Conservation (phyloP, 2,329 filamentous ascomycete genomes). For the Tolypocladium nubicola region DNA sequence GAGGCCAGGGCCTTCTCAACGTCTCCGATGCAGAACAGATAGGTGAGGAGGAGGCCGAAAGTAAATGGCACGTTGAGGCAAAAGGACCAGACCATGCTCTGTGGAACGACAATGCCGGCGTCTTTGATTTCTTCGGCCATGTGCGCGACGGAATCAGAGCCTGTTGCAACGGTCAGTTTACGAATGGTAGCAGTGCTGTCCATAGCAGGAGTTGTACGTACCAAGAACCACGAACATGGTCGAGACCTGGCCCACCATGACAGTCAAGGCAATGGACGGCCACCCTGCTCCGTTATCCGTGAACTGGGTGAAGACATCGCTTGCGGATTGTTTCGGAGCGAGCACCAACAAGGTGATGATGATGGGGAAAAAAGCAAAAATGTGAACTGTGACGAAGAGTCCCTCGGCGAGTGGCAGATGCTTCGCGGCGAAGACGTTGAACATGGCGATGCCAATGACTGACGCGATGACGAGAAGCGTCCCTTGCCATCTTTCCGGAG, state of each 20-base stretch:
- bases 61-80: slow-evolving; percentile 10
- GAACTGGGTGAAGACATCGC: slow-evolving; percentile 5
- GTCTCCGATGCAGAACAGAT: slow-evolving; percentile 11
- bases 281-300: slow-evolving; percentile 6
- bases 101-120: slow-evolving; percentile 8
- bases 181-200: no score
- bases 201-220: not conserved
- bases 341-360: slow-evolving; percentile 5
- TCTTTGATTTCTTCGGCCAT: slow-evolving; percentile 10
- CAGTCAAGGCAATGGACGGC: slow-evolving; percentile 3
- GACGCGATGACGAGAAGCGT: slow-evolving; percentile 4
- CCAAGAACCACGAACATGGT: slow-evolving; percentile 6
- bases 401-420: slow-evolving; percentile 6
- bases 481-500: slow-evolving; percentile 1
- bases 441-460: slow-evolving; percentile 4
- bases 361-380: slow-evolving; percentile 7
- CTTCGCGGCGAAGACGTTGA: slow-evolving; percentile 5
- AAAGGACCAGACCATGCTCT: slow-evolving; percentile 8
- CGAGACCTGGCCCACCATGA: slow-evolving; percentile 7
- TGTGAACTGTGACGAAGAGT: slow-evolving; percentile 6
- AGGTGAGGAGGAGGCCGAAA: slow-evolving; percentile 12
- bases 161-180: not conserved
- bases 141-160: slow-evolving; percentile 8
- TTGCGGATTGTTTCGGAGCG: slow-evolving; percentile 4
- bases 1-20: slow-evolving; percentile 3